These are phyloP conservation scores for Cutaneotrichosporon cavernicola DNA, from an alignment of 1,284 basidiomycete genomes.

Conservation along the genomic window DNA sequence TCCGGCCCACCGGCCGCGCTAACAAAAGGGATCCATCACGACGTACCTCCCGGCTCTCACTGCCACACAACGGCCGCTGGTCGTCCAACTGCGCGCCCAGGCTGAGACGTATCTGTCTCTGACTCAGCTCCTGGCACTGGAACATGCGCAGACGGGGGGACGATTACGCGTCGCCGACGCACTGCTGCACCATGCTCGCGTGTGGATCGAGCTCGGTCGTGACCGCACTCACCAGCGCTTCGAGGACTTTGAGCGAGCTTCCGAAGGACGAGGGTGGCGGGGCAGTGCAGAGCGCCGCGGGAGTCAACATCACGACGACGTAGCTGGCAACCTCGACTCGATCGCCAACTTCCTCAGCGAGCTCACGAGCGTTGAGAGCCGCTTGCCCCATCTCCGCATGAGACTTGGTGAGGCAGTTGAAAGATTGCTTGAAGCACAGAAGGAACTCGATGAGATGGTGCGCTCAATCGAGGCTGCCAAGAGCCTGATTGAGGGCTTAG, in stretches of 20 bases:
- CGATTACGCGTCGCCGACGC: background rate
- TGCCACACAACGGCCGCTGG: background rate
- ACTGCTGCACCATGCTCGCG: background rate
- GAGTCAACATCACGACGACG: background rate
- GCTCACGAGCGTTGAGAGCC: background rate
- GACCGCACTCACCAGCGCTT: conserved; percentile 5
- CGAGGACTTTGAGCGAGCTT: conserved; percentile 6
- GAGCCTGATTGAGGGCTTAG: background rate
- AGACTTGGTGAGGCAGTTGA: background rate
- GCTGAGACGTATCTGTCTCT: background rate
- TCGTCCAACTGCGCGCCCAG: background rate
- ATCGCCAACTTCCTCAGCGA: background rate
- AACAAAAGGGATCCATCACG: background rate
- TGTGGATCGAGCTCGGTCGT: background rate
- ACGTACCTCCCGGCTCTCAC: background rate
- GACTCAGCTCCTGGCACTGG: background rate
- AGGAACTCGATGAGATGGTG: background rate
- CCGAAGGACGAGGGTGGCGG: background rate
- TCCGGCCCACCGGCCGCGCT: background rate
- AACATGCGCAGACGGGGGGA: background rate
- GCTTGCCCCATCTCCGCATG: background rate
- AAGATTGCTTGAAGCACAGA: background rate
- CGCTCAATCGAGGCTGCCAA: background rate
- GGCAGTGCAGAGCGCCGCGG: background rate
- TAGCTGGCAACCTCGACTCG: background rate